A percentile compares a stretch with the other conserved stretches of the same genome.
These are phyloP conservation scores for Pleurotus tuoliensis DNA, from an alignment of 768 basidiomycete species.

Conservation along the genomic window DNA sequence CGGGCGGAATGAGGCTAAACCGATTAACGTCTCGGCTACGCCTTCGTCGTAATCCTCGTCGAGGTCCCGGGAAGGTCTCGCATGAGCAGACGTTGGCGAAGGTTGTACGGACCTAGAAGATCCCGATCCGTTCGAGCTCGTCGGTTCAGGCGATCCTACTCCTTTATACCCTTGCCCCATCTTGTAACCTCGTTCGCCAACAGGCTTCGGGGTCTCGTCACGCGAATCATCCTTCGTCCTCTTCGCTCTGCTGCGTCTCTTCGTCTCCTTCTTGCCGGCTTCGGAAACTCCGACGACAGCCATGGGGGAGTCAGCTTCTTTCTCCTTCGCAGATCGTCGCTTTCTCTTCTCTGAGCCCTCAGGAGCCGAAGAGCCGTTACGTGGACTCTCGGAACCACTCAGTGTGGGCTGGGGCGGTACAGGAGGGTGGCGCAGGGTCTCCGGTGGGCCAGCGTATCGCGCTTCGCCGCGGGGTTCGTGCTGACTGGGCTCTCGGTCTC, in stretches of 20 bases:
- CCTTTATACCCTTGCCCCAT: conserved; percentile 30
- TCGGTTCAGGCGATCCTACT: conserved; percentile 54
- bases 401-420: conserved; percentile 24
- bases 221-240: conserved; percentile 43
- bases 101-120: conserved; percentile 68
- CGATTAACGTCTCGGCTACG: conserved; percentile 81
- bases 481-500: conserved; percentile 22
- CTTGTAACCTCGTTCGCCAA: conserved; percentile 23
- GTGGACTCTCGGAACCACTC: conserved; percentile 63
- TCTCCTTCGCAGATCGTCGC: conserved; percentile 43
- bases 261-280: conserved; percentile 55
- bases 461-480: conserved; percentile 22
- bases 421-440: conserved; percentile 33
- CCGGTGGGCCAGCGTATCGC: conserved; percentile 46
- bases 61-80: conserved; percentile 59
- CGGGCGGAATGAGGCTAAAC: conserved; percentile 45
- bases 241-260: conserved; percentile 31
- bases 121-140: conserved; percentile 63
- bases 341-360: conserved; percentile 42
- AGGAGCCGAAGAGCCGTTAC: conserved; percentile 24
- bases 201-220: conserved; percentile 41
- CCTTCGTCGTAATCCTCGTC: conserved; percentile 94
- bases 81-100: conserved; percentile 61
- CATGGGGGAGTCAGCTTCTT: conserved; percentile 29
- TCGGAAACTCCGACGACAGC: conserved; percentile 27